These are phyloP conservation scores for Cordyceps cateniannulata DNA, from an alignment of 2,329 filamentous ascomycete genomes.

Conservation along the genomic window DNA sequence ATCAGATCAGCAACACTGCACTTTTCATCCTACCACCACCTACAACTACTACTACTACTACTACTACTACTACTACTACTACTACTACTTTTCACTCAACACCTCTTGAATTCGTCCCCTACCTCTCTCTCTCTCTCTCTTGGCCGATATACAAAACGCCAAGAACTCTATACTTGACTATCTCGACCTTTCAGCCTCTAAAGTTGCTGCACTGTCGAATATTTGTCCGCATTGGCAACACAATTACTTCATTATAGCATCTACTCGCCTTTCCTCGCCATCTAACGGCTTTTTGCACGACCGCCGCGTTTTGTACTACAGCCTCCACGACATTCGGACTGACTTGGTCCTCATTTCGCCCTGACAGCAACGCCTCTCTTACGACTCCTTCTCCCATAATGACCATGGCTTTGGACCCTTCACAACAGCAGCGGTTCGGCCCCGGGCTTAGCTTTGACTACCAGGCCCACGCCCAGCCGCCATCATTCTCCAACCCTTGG, in stretches of 20 bases:
- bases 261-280: not conserved
- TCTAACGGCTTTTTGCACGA: not conserved
- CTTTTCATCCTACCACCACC: slow-evolving; percentile 13
- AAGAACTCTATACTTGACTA: not conserved
- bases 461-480: slow-evolving; percentile 41
- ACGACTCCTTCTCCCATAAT: slow-evolving; percentile 45
- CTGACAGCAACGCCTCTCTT: not conserved
- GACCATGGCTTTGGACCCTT: slow-evolving; percentile 92
- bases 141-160: not conserved
- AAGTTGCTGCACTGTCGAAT: not conserved
- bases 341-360: slow-evolving; percentile 14
- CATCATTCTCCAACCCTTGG: slow-evolving; percentile 92
- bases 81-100: too few relatives aligned
- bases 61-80: too few relatives aligned
- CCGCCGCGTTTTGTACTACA: not conserved
- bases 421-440: slow-evolving; percentile 77
- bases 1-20: slow-evolving; percentile 43
- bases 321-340: slow-evolving; percentile 13
- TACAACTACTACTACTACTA: not conserved
- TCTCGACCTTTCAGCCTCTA: not conserved
- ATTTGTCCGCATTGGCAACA: not conserved
- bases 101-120: slow-evolving; percentile 1
- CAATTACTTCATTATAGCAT: not conserved
- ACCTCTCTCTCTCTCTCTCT: too few relatives aligned
- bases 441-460: slow-evolving; percentile 74